Conservation (phyloP, 192 early-diverging fungal genomes). For the Coemansia aciculifera region DNA sequence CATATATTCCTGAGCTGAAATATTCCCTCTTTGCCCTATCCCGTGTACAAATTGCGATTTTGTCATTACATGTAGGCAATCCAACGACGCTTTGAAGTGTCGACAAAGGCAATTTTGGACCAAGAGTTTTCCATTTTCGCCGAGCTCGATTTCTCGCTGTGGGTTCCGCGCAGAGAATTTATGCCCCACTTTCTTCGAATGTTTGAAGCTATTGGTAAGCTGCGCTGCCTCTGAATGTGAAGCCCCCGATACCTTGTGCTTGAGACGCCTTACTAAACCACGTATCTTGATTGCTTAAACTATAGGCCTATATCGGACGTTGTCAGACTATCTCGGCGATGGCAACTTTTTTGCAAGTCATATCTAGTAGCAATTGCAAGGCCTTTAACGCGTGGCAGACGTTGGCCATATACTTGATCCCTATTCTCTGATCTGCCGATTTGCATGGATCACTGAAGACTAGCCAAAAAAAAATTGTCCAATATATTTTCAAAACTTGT, state of each 20-base stretch:
- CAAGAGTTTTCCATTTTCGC: constrained; percentile 93
- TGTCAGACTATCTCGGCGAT: constrained; percentile 34
- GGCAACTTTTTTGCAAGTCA: constrained; percentile 19
- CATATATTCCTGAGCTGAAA: background rate
- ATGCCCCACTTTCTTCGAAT: constrained; percentile 92
- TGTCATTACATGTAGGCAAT: constrained; percentile 58
- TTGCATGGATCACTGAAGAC: background rate
- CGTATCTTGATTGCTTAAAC: background rate
- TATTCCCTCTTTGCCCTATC: background rate
- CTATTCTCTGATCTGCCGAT: background rate
- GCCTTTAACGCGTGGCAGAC: background rate
- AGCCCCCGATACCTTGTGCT: background rate
- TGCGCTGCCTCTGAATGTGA: background rate
- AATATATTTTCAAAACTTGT: background rate
- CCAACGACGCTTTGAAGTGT: constrained; percentile 74
- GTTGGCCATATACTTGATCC: background rate
- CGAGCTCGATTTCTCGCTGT: constrained; percentile 87
- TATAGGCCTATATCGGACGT: constrained; percentile 29
- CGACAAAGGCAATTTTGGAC: constrained; percentile 74
- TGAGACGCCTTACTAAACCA: background rate
- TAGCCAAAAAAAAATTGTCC: background rate
- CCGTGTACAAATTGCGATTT: background rate
- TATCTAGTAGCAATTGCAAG: background rate
- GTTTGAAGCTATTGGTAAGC: constrained; percentile 62
- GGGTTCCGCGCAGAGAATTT: constrained; percentile 81